These are phyloP conservation scores for Kazachstania africana DNA, from an alignment of 805 yeast species.

Conservation along the genomic window DNA sequence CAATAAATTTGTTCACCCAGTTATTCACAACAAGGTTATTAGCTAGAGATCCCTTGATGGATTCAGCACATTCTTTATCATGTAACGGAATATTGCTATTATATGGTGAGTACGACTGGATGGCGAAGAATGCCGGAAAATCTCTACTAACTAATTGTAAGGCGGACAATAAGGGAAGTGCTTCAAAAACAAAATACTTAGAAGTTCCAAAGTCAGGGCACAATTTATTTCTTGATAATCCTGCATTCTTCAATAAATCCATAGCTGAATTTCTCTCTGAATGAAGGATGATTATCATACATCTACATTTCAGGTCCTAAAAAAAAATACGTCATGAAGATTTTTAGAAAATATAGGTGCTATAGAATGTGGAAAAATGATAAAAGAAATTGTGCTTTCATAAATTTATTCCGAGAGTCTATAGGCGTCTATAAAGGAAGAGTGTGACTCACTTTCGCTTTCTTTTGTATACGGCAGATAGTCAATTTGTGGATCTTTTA, in stretches of 20 bases:
- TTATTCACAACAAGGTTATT: constrained; percentile 27
- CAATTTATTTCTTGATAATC: constrained; percentile 65
- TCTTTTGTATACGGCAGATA: no score
- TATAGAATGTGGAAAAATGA: no score
- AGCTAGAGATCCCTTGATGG: constrained; percentile 54
- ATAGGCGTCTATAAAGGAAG: no score
- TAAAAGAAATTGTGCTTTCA: no score
- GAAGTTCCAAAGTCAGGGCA: constrained; percentile 48
- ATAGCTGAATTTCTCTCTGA: constrained; percentile 24
- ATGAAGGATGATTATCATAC: constrained; percentile 13
- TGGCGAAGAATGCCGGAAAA: constrained; percentile 47
- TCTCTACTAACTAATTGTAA: constrained; percentile 1
- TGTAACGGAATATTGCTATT: constrained; percentile 28
- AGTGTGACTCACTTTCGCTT: no score
- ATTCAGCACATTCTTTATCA: constrained; percentile 33
- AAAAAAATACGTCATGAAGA: no score
- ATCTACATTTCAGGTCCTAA: no score
- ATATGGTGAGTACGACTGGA: constrained; percentile 67
- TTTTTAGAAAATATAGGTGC: no score
- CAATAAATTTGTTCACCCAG: constrained; percentile 17
- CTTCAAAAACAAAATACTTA: constrained; percentile 5
- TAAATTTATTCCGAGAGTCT: no score
- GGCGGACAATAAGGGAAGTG: constrained; percentile 3
- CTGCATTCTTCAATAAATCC: constrained; percentile 37
- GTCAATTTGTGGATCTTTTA: no score